These are phyloP conservation scores for Penicillium turbatum DNA, from an alignment of 495 filamentous ascomycete genomes.

Conservation along the genomic window DNA sequence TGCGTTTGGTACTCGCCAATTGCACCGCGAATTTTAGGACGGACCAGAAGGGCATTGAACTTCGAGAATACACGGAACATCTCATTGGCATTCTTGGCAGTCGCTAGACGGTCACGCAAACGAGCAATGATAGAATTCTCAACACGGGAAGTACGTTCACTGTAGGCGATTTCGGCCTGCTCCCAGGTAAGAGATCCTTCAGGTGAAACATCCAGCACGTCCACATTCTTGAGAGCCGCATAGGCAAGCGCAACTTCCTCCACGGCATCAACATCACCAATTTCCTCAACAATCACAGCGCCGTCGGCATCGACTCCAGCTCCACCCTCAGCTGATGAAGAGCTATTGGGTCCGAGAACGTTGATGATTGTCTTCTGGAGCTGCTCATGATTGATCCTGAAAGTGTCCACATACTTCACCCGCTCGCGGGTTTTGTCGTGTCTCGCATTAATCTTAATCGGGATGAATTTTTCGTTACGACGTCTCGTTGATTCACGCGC, in stretches of 20 bases:
- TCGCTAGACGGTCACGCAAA: conserved; percentile 86
- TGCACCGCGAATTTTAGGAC: conserved; percentile 94
- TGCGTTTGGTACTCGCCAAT: conserved; percentile 97
- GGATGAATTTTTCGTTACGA: conserved; percentile 94
- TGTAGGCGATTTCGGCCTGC: conserved; percentile 89
- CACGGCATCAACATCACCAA: conserved; percentile 97
- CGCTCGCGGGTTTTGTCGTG: conserved; percentile 85
- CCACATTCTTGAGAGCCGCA: conserved; percentile 85
- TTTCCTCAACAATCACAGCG: conserved; percentile 77
- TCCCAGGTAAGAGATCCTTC: conserved; percentile 90
- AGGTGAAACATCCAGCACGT: conserved; percentile 84
- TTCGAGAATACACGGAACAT: conserved; percentile 99
- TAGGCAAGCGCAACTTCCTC: conserved; percentile 94
- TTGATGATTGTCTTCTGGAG: conserved; percentile 92
- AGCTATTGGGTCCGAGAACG: conserved; percentile 71
- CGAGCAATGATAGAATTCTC: conserved; percentile 99
- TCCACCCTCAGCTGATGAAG: conserved; percentile 42
- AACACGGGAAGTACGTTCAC: conserved; percentile 90
- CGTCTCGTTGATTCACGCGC: conserved; percentile 88
- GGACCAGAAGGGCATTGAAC: conserved; percentile 97
- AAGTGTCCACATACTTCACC: conserved; percentile 86
- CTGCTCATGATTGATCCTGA: conserved; percentile 95
- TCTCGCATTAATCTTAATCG: conserved; percentile 85
- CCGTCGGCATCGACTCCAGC: conserved; percentile 49
- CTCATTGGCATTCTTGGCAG: conserved; percentile 92